These are phyloP conservation scores for Blastobotrys illinoisensis DNA, from an alignment of 1,139 yeast genomes.

Conservation along the genomic window DNA sequence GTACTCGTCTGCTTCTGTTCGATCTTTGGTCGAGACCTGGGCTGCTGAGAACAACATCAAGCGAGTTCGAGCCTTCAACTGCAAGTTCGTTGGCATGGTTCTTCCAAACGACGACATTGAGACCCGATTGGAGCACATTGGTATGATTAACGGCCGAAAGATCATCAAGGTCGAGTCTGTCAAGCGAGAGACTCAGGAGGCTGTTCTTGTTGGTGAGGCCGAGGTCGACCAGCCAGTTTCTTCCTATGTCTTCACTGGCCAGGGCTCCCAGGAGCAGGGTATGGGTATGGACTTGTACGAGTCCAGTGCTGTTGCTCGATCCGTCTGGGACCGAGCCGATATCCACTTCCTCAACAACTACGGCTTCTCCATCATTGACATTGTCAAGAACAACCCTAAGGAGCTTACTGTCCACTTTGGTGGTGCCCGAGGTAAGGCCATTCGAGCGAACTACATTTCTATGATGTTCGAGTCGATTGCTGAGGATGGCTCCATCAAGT, in stretches of 20 bases:
- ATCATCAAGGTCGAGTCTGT: constrained; percentile 86
- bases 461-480: constrained; percentile 97
- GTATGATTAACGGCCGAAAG: constrained; percentile 99
- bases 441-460: constrained; percentile 88
- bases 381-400: constrained; percentile 92
- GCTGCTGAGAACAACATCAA: constrained; percentile 96
- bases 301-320: constrained; percentile 84
- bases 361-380: constrained; percentile 94
- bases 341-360: constrained; percentile 84
- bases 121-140: constrained; percentile 88
- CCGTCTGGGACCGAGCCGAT: constrained; percentile 98
- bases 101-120: constrained; percentile 88
- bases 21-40: constrained; percentile 95
- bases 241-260: constrained; percentile 97
- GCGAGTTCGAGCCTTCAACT: constrained; percentile 91
- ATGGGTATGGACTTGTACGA: constrained; percentile 99
- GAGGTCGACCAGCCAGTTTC: constrained; percentile 98
- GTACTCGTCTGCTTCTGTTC: constrained; percentile 94
- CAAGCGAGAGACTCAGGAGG: constrained; percentile 64
- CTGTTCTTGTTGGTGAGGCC: constrained; percentile 89
- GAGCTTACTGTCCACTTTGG: constrained; percentile 95
- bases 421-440: constrained; percentile 94
- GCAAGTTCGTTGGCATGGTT: constrained; percentile 93
- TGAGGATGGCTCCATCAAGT: constrained; percentile 73
- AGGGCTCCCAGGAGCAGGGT: constrained; percentile 99